A percentile compares a stretch with the other conserved stretches of the same genome.
phyloP scores from a whole-genome alignment of 371 early-diverging fungal species.

The Rhizomucor miehei region DNA sequence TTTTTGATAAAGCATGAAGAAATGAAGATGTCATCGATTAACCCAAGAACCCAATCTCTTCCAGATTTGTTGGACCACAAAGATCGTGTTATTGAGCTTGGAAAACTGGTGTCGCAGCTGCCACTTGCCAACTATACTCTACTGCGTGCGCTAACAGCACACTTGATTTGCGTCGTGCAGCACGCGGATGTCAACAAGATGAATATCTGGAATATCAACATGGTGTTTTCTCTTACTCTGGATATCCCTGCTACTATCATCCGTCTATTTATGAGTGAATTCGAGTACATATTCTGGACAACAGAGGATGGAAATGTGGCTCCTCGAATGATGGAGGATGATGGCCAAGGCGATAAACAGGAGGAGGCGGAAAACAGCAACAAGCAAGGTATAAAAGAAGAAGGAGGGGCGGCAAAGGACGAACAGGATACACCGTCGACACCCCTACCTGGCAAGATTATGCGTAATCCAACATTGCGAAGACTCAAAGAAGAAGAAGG shows the following conservation, averaged over 20 bases:
- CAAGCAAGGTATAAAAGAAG: no score
- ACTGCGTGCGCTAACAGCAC: conserved; percentile 56
- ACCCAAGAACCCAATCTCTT: no score
- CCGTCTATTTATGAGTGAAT: conserved; percentile 60
- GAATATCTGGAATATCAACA: conserved; percentile 67
- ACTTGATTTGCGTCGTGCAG: conserved; percentile 59
- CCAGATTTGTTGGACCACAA: conserved; percentile 49
- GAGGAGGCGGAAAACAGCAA: no score
- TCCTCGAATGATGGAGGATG: background rate
- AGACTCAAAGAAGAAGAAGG: conserved; percentile 25
- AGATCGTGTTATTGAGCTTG: conserved; percentile 52
- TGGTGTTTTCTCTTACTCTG: conserved; percentile 70
- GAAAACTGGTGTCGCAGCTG: conserved; percentile 47
- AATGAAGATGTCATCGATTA: no score
- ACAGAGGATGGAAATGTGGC: conserved; percentile 7
- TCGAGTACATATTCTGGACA: conserved; percentile 50
- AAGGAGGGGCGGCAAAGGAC: background rate
- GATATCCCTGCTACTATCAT: conserved; percentile 65
- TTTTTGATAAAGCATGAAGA: no score
- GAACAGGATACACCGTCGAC: conserved; percentile 2
- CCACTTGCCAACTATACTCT: conserved; percentile 61
- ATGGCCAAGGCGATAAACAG: no score
- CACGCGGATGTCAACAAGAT: conserved; percentile 60
- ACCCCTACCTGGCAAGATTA: no score
- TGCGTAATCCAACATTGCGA: conserved; percentile 10